Evolutionary conservation across 2,329 filamentous ascomycete genomes (phyloP), one percentile per base, ranked within the genome.

Genomic region (Diaporthe ilicicola): DNA sequence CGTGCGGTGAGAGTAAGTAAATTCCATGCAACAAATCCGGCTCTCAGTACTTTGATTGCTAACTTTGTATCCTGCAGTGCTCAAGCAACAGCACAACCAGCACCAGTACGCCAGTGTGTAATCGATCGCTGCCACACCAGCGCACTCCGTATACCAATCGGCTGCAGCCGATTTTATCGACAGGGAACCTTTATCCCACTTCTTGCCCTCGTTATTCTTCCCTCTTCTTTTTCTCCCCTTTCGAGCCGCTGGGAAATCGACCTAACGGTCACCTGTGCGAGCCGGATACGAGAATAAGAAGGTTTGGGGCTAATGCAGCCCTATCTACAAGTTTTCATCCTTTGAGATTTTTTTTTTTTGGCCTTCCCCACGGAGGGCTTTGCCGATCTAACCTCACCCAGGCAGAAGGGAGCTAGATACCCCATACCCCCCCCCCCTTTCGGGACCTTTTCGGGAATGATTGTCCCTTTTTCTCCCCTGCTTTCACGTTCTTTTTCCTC

Each of bases 1-100:
- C 80, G 0, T 82, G 81, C 70, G 78, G 81, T 22, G 77, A 81
- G 70, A 34, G 32, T 34, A 34, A 34, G 32, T 34, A 34, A 9
- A 34, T 9, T 34, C 32, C 32, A 5, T 34, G 9, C 32, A 34
- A 34, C 4, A 34, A 4, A 34, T 34, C 32, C 32, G 4, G 32
- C 32, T 34, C 32, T 34, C 32, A 34, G 4, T 34, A 34, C 32
- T 34, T 34, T 34, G 32, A 34, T 34, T 4, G 9, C 32, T 34
- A 34, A 34, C 32, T 34, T 9, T 34, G 32, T 4, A 5, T 34
- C 32, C 32, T 34, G 32, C 32, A 34, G 73, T 82, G 73, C 73
- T 76, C 56, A 75, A 76, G 22, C 73, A 66, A 15, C 46, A 51
- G 19, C 42, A 10, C 50, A 55, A 27, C 42, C 65, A 67, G 7